Base-by-base conservation (phyloP, 2,329 filamentous ascomycete species). In the Thielaviopsis populi region DNA sequence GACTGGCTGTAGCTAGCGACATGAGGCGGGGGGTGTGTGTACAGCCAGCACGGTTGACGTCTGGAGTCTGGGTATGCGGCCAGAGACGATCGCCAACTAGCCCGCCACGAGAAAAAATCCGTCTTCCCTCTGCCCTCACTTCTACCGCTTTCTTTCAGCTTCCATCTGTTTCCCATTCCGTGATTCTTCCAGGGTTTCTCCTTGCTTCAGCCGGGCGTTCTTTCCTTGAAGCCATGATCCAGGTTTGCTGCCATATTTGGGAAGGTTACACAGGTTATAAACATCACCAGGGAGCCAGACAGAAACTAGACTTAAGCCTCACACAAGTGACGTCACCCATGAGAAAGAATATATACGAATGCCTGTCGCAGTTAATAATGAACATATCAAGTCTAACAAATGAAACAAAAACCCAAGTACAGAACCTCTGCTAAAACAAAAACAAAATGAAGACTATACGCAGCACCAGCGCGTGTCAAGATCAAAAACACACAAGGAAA, bases 401-500 rank as follows among this genome's bases (percentile, higher is more conserved):
- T 59, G 46, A 7, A 50, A 37, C 33, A 10, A 37, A 58, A 54
- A n/a, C 40, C 37, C 22, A 17, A 62, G 19, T 13, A 62, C 8
- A 54, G 17, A 53, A 37, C 19, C 24, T 37, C 5, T 37, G 33
- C 33, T 37, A 37, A 33, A 33, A 46, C 13, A 50, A 61, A 37
- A 60, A 61, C 22, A 13, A 63, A 54, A 30, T 50, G n/a, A 30
- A 61, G 62, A 63, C 15, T 37, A 4, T 37, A 37, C 33, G 33
- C 33, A 10, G 33, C 33, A 37, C 1, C 8, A 37, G 33, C 33
- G 33, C 33, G 8, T 10, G 5, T 37, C 5, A 43, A 24, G 11
- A 59, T 56, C 42, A 64, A 27, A 59, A 41, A 62, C 50, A 62
- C 50, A 63, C 19, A 46, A 60, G 13, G 19, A 48, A 48, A 59